These are phyloP conservation scores for Lablab purpureus DNA, from an alignment of 306 rosid species.

Conservation along the genomic window DNA sequence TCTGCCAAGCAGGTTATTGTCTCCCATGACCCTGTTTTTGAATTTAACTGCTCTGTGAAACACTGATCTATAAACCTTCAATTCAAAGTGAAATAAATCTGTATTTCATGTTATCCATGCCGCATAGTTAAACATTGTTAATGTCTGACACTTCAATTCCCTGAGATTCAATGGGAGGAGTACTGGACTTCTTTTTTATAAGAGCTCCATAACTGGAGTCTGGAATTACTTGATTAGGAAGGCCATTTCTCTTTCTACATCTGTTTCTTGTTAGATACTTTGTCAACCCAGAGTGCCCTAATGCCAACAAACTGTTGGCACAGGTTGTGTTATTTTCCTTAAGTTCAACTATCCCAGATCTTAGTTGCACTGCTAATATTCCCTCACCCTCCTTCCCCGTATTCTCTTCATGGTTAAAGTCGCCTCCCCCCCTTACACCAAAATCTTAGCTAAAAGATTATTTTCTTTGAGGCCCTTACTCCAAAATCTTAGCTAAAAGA, in stretches of 20 bases:
- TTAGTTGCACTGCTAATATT: not conserved
- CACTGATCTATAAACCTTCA: conserved; percentile 40
- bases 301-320: conserved; percentile 15
- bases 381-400: not conserved
- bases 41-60: conserved; percentile 39
- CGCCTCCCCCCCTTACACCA: not conserved
- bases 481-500: too few species aligned
- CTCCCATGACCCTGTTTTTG: conserved; percentile 44
- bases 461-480: too few species aligned
- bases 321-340: not conserved
- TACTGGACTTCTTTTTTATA: not conserved
- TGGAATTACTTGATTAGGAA: conserved; percentile 25
- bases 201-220: conserved; percentile 30
- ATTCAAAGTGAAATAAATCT: conserved; percentile 29
- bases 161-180: not conserved
- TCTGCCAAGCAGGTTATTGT: conserved; percentile 71
- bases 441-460: too few species aligned
- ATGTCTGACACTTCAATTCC: conserved; percentile 6
- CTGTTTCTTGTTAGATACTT: not conserved
- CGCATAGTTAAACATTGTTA: conserved; percentile 13
- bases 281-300: conserved; percentile 12
- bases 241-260: not conserved
- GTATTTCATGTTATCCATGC: conserved; percentile 2
- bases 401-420: not conserved
- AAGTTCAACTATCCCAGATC: conserved; percentile 10